Evolutionary conservation across 768 basidiomycete species (phyloP), one percentile per base, ranked within the genome.

Genomic region (Boletus barrowsii): DNA sequence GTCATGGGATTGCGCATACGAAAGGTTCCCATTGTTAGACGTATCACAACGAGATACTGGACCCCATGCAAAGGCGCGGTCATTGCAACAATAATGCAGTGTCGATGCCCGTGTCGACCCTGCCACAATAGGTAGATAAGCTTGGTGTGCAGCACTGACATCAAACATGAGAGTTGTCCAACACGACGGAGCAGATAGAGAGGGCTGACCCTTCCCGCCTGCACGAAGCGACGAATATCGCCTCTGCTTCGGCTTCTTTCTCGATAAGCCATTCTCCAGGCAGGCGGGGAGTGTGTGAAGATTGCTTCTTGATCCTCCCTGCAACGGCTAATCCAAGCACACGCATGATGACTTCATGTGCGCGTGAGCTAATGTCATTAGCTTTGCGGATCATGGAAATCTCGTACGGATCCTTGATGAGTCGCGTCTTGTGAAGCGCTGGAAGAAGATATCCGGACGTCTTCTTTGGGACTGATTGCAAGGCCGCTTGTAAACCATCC

Each of bases 1-100:
- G 17, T n/a, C 56, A 35, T 48, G 50, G 10, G 70, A 59, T 13
- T 73, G 66, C 9, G 67, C 70, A 37, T 76, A 74, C 4, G 76
- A 72, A 32, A 88, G 69, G 0, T 72, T 71, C 36, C 76, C 75
- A 18, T 68, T 70, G 66, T 90, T 86, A 22, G 76, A 61, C 49
- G 81, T 81, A 57, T 85, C 83, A 56, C 79, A 75, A 2, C 75
- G 68, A 3, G 74, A 66, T 18, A 88, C 73, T 7, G 91, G 91
- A 3, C 90, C 89, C 90, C 90, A 93, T 1, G 88, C 85, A 65
- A 93, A 91, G 43, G 84, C 86, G 54, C 81, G 82, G 67, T 94
- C 90, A 64, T 96, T 97, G 74, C 92, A 94, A 63, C 93, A 93
- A 71, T 98, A 98, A 65, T 98, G 95, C 5, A 98, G 75, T 0